phyloP scores from a whole-genome alignment of 75 land plant genomes.

The Larix kaempferi region DNA sequence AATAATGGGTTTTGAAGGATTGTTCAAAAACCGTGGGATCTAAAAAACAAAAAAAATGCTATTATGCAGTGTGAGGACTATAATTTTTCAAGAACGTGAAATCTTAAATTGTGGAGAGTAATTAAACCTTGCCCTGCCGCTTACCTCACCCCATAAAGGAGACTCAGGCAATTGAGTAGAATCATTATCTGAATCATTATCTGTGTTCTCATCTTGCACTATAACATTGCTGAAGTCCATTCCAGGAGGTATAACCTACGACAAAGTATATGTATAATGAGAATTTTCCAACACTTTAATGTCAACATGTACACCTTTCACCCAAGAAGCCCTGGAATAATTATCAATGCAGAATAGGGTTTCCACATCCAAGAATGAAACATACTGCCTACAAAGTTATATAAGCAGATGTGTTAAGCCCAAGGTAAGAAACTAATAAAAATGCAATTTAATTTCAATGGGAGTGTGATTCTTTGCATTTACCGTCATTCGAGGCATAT shows the following conservation, averaged over 20 bases:
- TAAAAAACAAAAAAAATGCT: slow-evolving; percentile 7
- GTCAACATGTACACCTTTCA: background rate
- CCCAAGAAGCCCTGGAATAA: background rate
- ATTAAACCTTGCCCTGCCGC: background rate
- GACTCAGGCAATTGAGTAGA: slow-evolving; percentile 52
- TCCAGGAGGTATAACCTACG: slow-evolving; percentile 87
- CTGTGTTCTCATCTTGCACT: slow-evolving; percentile 53
- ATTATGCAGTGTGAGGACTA: background rate
- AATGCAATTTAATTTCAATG: background rate
- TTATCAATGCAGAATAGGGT: background rate
- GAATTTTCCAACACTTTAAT: background rate
- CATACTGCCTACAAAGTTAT: background rate
- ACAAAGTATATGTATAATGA: background rate
- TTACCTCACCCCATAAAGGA: slow-evolving; percentile 66
- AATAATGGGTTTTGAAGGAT: slow-evolving; percentile 58
- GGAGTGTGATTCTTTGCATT: slow-evolving; percentile 12
- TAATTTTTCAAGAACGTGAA: background rate
- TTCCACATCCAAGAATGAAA: no score
- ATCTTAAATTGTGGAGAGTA: background rate
- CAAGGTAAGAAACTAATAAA: background rate
- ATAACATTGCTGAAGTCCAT: slow-evolving; percentile 81
- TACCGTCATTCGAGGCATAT: slow-evolving; percentile 93
- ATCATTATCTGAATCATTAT: slow-evolving; percentile 54
- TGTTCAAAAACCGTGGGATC: slow-evolving; percentile 75
- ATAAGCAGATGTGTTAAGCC: background rate